Base-by-base conservation (phyloP, 73 alveolate genomes). In the Blepharisma stoltei region DNA sequence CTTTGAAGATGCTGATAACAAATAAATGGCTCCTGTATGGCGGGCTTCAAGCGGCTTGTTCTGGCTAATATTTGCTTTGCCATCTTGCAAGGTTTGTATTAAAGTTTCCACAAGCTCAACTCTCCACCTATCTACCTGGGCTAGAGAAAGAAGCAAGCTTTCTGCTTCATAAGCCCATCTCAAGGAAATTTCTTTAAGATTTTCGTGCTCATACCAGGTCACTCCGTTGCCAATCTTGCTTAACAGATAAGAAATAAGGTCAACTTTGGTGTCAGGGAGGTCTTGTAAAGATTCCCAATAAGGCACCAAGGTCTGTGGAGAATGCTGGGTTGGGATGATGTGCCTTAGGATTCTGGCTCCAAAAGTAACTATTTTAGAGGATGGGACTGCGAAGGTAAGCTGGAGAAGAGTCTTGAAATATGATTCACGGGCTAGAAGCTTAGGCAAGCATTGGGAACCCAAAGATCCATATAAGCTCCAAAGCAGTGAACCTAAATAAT, bases 1-100 rank as follows among this genome's bases (percentile, higher is more conserved):
- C 46, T 60, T 60, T 60, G 73, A 60, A 20, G 23, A 14, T n/a
- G 18, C 23, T 20, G 46, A 8, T 2, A 60, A 4, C 46, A 60
- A 60, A 18, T 14, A 60, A n/a, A 60, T 25, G 2, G 73, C 73
- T 38, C 73, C 73, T 20, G 73, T 60, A 25, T 60, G 73, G 46
- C 18, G 38, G 5, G 14, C n/a, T 8, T 60, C 73, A 14, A 60
- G 23, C 5, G 14, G 73, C 5, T 60, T 60, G n/a, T 38, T 38
- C 14, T n/a, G 14, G 45, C 2, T 11, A 3, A 60, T 38, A 18
- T 14, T 14, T 20, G 14, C 73, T 20, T 14, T 25, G 5, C 49
- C 73, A 14, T 60, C 73, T 20, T n/a, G 14, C 46, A 60, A 14
- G 0, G 23, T 8, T 3, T 60, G 46, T n/a, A 38, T 60, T 1